Evolutionary conservation across 2,329 filamentous ascomycete genomes (phyloP).

Genomic region (Phyllosticta capitalensis): DNA sequence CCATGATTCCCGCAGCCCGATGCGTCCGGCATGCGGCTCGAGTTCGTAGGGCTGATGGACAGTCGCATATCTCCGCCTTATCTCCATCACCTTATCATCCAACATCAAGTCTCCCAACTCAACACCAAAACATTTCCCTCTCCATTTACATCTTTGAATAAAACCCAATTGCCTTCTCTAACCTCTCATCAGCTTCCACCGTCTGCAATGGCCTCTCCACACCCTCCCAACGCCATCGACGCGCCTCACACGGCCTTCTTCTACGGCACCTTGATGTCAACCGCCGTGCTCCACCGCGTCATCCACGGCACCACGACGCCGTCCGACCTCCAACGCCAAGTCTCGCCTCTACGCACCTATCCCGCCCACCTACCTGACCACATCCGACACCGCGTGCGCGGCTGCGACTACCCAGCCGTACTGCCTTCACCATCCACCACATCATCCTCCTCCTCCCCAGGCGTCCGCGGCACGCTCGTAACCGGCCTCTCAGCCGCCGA

Average conservation of each 20-base stretch:
- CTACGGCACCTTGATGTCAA: constrained; percentile 70
- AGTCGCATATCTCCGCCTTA: background rate
- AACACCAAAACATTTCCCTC: background rate
- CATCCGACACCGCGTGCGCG: constrained; percentile 58
- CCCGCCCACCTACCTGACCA: constrained; percentile 69
- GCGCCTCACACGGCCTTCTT: constrained; percentile 47
- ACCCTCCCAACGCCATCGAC: background rate
- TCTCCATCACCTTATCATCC: background rate
- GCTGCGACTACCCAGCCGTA: constrained; percentile 75
- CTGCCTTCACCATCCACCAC: constrained; percentile 26
- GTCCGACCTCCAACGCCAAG: constrained; percentile 38
- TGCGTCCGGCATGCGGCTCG: background rate
- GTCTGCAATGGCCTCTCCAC: background rate
- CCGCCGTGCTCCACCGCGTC: constrained; percentile 75
- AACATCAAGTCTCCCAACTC: no score
- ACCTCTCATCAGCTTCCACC: background rate
- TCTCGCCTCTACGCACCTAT: constrained; percentile 49
- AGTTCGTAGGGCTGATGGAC: background rate
- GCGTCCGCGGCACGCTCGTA: constrained; percentile 65
- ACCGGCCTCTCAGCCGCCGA: constrained; percentile 71
- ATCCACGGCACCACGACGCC: constrained; percentile 53
- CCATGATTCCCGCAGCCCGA: background rate
- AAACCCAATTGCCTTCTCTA: background rate
- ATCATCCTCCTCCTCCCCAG: constrained; percentile 19
- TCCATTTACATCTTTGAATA: background rate